Percentiles rank a stretch among this genome's conserved stretches.
phyloP scores from a whole-genome alignment of 164 flowering plant genomes.

The Platanus orientalis region DNA sequence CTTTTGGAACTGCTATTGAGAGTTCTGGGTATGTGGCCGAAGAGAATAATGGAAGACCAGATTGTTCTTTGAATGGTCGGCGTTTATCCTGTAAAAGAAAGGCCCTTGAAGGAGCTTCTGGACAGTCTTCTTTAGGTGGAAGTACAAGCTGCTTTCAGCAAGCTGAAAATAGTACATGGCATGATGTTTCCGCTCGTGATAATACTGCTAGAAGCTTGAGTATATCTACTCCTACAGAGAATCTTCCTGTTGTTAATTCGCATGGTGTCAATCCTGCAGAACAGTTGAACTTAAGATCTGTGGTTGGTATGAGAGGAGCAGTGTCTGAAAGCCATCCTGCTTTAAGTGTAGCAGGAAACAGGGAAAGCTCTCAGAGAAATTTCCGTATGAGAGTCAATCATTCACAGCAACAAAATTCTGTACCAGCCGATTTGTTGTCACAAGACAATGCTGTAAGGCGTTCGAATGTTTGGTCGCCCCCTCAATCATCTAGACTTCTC shows the following conservation, averaged over 20 bases:
- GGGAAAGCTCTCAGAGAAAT: constrained; percentile 28
- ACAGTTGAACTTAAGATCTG: constrained; percentile 33
- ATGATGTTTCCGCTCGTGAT: constrained; percentile 23
- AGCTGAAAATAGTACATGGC: constrained; percentile 45
- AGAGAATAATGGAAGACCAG: constrained; percentile 49
- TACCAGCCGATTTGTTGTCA: constrained; percentile 26
- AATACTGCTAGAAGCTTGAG: constrained; percentile 27
- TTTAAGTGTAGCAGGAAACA: constrained; percentile 17
- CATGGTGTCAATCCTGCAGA: constrained; percentile 22
- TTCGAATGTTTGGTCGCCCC: constrained; percentile 19
- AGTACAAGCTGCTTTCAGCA: constrained; percentile 34
- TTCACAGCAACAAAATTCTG: constrained; percentile 20
- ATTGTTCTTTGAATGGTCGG: constrained; percentile 49
- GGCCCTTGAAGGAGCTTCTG: constrained; percentile 53
- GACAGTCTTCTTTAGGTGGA: constrained; percentile 60
- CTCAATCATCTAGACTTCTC: constrained; percentile 21
- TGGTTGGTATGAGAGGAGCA: constrained; percentile 26
- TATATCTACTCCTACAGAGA: constrained; percentile 25
- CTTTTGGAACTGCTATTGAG: constrained; percentile 33
- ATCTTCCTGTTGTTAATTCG: too few relatives aligned
- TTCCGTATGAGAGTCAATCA: constrained; percentile 16
- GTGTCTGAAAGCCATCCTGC: constrained; percentile 34
- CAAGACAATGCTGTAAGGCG: constrained; percentile 23
- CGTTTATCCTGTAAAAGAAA: constrained; percentile 72
- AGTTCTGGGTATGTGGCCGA: constrained; percentile 35